Base-by-base conservation (phyloP, 768 basidiomycete species). In the Mycena belliarum region DNA sequence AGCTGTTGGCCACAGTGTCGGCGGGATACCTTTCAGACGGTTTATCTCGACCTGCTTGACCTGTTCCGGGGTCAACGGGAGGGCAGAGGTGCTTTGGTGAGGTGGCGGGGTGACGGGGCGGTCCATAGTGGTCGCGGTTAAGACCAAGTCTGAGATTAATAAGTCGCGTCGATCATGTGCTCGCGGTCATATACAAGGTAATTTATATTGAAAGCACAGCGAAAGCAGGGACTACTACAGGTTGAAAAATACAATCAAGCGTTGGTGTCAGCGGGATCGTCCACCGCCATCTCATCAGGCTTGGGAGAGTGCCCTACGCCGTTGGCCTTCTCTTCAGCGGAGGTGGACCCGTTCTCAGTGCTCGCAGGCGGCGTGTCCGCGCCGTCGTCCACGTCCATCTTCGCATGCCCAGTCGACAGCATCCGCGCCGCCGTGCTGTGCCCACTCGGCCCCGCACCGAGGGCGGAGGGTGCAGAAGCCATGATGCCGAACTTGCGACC, bases 371-470 rank as follows among this genome's bases (percentile, higher is more conserved):
- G 56, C 33, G 73, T 74, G 57, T 80, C 81, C 25, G 40, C 35
- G 11, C 18, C 45, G 16, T 56, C 59, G 48, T 60, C 59, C 1
- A 79, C 71, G 26, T 81, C 79, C 78, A 81, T 79, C 37, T 68
- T 56, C 9, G 33, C 33, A 10, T 10, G 12, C 18, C 69, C 68
- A n/a, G 64, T 67, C 8, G 77, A 76, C 32, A 80, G 61, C 42
- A 82, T 74, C 28, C 79, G 74, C 15, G 77, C 78, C 29, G 73
- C 76, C n/a, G 82, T 85, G 14, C 78, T 81, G 63, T 88, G 81
- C 2, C 81, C 87, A 70, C 89, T 91, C 5, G 89, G 89, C 6
- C 89, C 89, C 25, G 87, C 88, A 16, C 88, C 88, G 60, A 88
- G 86, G 0, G 87, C 84, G 23, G 79, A 77, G 32, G 79, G 71